phyloP scores from a whole-genome alignment of 345 rosid species.

The Salix caprea region DNA sequence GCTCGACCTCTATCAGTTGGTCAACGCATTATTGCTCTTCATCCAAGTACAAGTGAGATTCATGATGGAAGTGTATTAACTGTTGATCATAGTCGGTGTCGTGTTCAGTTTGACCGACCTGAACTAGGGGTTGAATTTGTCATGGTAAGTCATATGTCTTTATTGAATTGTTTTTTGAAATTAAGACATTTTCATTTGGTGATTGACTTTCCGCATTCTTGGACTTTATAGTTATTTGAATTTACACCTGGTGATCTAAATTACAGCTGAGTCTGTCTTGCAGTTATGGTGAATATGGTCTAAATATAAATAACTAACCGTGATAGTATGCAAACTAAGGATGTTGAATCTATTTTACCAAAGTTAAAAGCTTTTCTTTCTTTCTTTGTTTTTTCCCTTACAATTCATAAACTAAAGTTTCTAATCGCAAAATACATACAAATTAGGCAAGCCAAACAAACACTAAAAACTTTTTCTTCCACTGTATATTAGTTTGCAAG shows the following conservation, averaged over 20 bases:
- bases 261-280: neutral
- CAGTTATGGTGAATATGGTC: neutral
- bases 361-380: neutral
- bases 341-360: neutral
- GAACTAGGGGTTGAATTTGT: slow-evolving; percentile 90
- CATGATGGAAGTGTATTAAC: slow-evolving; percentile 89
- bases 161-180: neutral
- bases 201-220: neutral
- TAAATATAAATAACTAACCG: neutral
- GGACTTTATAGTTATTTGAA: neutral
- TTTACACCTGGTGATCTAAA: neutral
- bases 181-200: neutral
- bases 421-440: neutral
- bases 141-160: slow-evolving; percentile 43
- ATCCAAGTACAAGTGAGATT: slow-evolving; percentile 83
- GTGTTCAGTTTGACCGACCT: slow-evolving; percentile 71
- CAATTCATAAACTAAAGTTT: neutral
- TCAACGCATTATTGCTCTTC: slow-evolving; percentile 77
- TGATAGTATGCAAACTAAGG: neutral
- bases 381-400: neutral
- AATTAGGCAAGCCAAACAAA: neutral
- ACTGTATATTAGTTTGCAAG: neutral
- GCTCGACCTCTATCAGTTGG: slow-evolving; percentile 88
- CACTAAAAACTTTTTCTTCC: neutral
- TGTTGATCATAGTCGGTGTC: slow-evolving; percentile 73